These are phyloP conservation scores for Phytophthora agathidicida DNA, from an alignment of 352 stramenopile species.

Conservation along the genomic window DNA sequence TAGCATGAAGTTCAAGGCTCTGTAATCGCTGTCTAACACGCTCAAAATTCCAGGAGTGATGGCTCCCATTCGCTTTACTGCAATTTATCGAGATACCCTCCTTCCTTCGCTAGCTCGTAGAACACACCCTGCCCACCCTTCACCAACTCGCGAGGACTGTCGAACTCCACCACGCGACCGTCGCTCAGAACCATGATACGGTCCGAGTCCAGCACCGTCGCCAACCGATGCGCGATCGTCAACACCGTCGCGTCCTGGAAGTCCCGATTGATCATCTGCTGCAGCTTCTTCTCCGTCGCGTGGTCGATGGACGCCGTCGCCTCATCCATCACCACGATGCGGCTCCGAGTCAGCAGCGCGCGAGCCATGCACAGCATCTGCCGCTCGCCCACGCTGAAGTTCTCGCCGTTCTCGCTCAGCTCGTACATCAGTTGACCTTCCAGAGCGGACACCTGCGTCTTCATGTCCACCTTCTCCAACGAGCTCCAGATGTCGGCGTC, in stretches of 20 bases:
- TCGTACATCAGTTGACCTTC: conserved; percentile 25
- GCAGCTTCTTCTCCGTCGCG: conserved; percentile 60
- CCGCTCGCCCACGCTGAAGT: conserved; percentile 74
- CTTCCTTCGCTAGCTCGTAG: conserved; percentile 30
- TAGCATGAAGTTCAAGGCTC: no score
- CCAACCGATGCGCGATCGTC: conserved; percentile 93
- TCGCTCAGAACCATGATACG: conserved; percentile 87
- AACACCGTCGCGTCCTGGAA: conserved; percentile 91
- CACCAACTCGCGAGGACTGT: conserved; percentile 54
- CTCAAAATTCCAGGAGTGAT: background rate
- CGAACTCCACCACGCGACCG: conserved; percentile 85
- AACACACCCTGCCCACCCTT: conserved; percentile 14
- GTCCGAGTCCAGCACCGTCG: conserved; percentile 46
- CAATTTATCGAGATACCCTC: conserved; percentile 18
- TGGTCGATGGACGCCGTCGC: conserved; percentile 39
- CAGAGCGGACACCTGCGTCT: conserved; percentile 24
- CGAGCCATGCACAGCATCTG: conserved; percentile 93
- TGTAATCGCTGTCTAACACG: no score
- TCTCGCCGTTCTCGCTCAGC: conserved; percentile 61
- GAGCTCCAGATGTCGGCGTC: conserved; percentile 77
- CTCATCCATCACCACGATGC: conserved; percentile 94
- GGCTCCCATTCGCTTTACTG: background rate
- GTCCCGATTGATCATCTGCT: conserved; percentile 43
- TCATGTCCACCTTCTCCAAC: conserved; percentile 74
- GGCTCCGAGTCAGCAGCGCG: conserved; percentile 82